Evolutionary conservation across 495 filamentous ascomycete species (phyloP), one percentile per base, ranked within the genome.

Genomic region (Pseudomonodictys pantanalensis): DNA sequence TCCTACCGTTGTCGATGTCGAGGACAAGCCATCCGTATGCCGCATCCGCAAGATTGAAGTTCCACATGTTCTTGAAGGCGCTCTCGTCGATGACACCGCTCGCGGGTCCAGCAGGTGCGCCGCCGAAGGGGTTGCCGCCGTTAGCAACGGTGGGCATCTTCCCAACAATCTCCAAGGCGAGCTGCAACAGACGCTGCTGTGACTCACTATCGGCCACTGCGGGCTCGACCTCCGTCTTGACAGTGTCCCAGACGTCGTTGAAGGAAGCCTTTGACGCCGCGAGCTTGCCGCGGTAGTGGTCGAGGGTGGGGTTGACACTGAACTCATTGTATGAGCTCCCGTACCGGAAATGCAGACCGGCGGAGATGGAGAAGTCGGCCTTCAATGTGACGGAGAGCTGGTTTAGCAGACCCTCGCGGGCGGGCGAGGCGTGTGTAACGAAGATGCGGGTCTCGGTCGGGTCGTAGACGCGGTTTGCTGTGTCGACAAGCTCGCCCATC

Each of bases 41-140:
- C 32, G 93, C 93, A 76, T 99, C 93, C 20, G 93, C 93, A 47
- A 99, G 75, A 72, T 99, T 99, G 77, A 99, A 99, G 75, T 99
- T 99, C 93, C 93, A 99, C 95, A 97, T 97, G 68, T 99, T 99
- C 79, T 99, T 99, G 79, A 99, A 99, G 0, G 93, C 93, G 62
- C 92, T 96, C 76, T 99, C 93, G 67, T 99, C 93, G 18, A 99
- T 90, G 66, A 95, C 90, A 18, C 93, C 92, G 60, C 85, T 86
- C 22, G 83, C 83, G 24, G 81, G 81, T 17, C 87, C 86, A n/a
- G 84, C 81, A 58, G 84, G 80, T 11, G 88, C 86, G 8, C 93
- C 93, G 55, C 95, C 93, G 68, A 97, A 97, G 0, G 95, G 95
- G 71, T 96, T 97, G 1, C 92, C 92, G 58, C 95, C 95, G 51